These are phyloP conservation scores for Aspergillus quadrilineatus DNA, from an alignment of 2,329 filamentous ascomycete genomes.

Conservation along the genomic window DNA sequence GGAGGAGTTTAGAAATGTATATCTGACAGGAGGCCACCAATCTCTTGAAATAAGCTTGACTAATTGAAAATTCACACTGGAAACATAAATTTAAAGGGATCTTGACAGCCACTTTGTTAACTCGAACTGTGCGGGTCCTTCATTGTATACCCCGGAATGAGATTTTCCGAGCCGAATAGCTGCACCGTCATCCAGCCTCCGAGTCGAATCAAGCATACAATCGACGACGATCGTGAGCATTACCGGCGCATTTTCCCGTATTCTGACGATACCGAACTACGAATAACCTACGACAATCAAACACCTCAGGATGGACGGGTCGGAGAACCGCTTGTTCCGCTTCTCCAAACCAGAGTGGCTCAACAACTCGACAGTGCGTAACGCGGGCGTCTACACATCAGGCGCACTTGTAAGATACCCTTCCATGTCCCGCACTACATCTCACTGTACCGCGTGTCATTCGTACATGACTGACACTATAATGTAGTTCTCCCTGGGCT, in stretches of 20 bases:
- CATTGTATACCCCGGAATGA: constrained; percentile 10
- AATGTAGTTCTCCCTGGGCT: constrained; percentile 64
- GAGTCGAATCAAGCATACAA: not conserved
- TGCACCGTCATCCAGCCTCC: constrained; percentile 21
- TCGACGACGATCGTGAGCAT: not conserved
- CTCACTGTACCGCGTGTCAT: not conserved
- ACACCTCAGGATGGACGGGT: constrained; percentile 38
- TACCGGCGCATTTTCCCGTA: not conserved
- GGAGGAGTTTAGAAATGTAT: not conserved
- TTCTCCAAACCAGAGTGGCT: constrained; percentile 67
- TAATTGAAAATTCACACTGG: too few relatives aligned
- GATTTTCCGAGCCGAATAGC: constrained; percentile 24
- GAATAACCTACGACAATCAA: not conserved
- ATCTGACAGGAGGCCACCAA: not conserved
- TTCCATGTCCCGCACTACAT: not conserved
- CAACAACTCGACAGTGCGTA: constrained; percentile 63
- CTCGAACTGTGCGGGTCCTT: not conserved
- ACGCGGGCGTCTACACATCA: constrained; percentile 64
- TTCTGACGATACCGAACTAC: not conserved
- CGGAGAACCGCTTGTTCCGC: constrained; percentile 62
- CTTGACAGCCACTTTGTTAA: not conserved
- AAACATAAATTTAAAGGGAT: not conserved
- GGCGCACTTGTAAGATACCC: constrained; percentile 59
- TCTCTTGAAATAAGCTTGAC: not conserved
- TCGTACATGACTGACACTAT: not conserved